phyloP scores from a whole-genome alignment of 345 rosid species.

The Erucastrum elatum region DNA sequence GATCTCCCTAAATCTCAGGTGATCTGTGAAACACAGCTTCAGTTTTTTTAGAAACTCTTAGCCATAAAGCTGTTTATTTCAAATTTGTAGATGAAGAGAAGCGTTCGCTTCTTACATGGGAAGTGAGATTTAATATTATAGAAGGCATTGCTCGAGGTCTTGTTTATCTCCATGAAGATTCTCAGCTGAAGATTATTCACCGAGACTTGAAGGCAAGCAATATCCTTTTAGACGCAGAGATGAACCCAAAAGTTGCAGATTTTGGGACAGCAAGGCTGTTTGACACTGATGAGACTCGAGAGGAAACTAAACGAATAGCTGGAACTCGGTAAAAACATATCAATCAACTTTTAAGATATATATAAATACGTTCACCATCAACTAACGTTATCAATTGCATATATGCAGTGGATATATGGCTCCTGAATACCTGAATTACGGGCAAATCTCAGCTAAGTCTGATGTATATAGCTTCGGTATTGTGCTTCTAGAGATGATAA shows the following conservation, averaged over 20 bases:
- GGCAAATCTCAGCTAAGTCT: conserved; percentile 45
- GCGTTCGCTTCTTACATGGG: conserved; percentile 27
- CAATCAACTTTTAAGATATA: neutral
- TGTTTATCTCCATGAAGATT: conserved; percentile 42
- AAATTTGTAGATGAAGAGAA: conserved; percentile 24
- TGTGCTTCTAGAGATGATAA: conserved; percentile 45
- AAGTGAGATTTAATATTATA: conserved; percentile 32
- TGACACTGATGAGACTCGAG: conserved; percentile 35
- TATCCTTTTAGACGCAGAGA: conserved; percentile 33
- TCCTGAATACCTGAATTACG: conserved; percentile 41
- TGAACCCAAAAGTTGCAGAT: conserved; percentile 43
- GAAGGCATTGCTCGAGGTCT: conserved; percentile 42
- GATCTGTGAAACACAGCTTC: neutral
- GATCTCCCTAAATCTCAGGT: too few relatives aligned
- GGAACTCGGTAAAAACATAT: neutral
- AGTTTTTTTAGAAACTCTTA: neutral
- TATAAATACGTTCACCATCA: neutral
- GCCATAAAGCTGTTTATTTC: neutral
- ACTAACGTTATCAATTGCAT: neutral
- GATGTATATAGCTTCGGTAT: conserved; percentile 51
- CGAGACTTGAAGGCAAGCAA: conserved; percentile 39
- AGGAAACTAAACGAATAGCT: conserved; percentile 35
- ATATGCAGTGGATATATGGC: conserved; percentile 52
- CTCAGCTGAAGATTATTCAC: conserved; percentile 38
- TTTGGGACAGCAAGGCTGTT: conserved; percentile 44